Conservation (phyloP, 352 stramenopile species). For the Phytophthora quininea region DNA sequence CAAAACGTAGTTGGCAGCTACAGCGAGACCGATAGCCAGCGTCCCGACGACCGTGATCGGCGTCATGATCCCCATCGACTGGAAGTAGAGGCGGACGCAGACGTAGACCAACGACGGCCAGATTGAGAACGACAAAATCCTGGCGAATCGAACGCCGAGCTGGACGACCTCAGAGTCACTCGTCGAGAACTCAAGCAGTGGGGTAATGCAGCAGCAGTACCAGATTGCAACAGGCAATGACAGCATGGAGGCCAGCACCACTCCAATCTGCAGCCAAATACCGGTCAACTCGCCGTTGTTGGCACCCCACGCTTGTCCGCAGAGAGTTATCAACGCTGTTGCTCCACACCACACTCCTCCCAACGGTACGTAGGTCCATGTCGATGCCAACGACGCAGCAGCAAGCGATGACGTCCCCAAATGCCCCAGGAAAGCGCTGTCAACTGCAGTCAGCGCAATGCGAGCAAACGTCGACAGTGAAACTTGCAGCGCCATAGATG, state of each 20-base stretch:
- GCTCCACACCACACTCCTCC: constrained; percentile 75
- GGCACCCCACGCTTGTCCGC: constrained; percentile 74
- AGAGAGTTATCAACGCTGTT: constrained; percentile 78
- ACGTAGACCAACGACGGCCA: constrained; percentile 80
- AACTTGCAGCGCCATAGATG: constrained; percentile 83
- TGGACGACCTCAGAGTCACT: constrained; percentile 63
- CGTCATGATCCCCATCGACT: constrained; percentile 82
- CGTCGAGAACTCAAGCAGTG: constrained; percentile 61
- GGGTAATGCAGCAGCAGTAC: constrained; percentile 61
- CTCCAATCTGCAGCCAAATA: constrained; percentile 77
- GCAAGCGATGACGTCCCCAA: constrained; percentile 75
- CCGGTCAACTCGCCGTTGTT: constrained; percentile 68
- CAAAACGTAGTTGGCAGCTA: constrained; percentile 67
- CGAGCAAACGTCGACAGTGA: constrained; percentile 78
- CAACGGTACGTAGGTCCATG: constrained; percentile 79
- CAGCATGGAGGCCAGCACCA: constrained; percentile 51
- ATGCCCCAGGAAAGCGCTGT: constrained; percentile 82
- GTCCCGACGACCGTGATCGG: constrained; percentile 73
- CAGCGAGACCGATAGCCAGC: constrained; percentile 69
- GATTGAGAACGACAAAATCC: constrained; percentile 78
- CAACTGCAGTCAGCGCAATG: constrained; percentile 77
- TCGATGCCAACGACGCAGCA: constrained; percentile 75
- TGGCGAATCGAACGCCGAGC: constrained; percentile 71
- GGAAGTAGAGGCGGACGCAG: constrained; percentile 82
- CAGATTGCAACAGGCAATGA: constrained; percentile 64